phyloP scores from a whole-genome alignment of 495 filamentous ascomycete genomes.

The Talaromyces nanjingensis region DNA sequence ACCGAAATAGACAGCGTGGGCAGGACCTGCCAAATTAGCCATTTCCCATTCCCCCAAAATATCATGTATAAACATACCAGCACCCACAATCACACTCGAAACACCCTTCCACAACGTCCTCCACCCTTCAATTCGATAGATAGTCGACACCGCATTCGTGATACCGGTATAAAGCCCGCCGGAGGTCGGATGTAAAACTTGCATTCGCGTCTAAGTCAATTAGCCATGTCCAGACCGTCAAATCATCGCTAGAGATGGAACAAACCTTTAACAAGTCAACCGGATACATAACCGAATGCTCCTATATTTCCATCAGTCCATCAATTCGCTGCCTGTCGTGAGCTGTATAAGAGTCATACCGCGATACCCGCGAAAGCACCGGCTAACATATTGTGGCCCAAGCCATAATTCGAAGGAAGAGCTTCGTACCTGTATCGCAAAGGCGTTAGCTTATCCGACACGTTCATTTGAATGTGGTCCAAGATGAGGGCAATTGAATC shows the following conservation, averaged over 20 bases:
- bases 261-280: slow-evolving; percentile 95
- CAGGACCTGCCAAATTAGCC: slow-evolving; percentile 61
- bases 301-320: slow-evolving; percentile 27
- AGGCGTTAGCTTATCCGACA: not conserved
- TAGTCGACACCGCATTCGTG: slow-evolving; percentile 84
- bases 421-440: slow-evolving; percentile 54
- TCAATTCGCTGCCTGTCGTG: not conserved
- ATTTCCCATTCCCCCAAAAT: slow-evolving; percentile 13
- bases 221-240: slow-evolving; percentile 11
- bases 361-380: slow-evolving; percentile 97
- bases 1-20: slow-evolving; percentile 96
- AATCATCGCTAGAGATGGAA: not conserved
- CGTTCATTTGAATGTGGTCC: not conserved
- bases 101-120: slow-evolving; percentile 93
- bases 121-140: slow-evolving; percentile 82
- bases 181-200: slow-evolving; percentile 85
- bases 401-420: slow-evolving; percentile 62
- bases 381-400: slow-evolving; percentile 75
- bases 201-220: slow-evolving; percentile 79
- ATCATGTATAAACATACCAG: slow-evolving; percentile 51
- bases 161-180: slow-evolving; percentile 83
- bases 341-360: slow-evolving; percentile 48
- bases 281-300: slow-evolving; percentile 97
- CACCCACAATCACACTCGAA: slow-evolving; percentile 91
- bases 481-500: not conserved